Evolutionary conservation across 1,284 basidiomycete genomes (phyloP).

Genomic region (Dichomitus squalens): DNA sequence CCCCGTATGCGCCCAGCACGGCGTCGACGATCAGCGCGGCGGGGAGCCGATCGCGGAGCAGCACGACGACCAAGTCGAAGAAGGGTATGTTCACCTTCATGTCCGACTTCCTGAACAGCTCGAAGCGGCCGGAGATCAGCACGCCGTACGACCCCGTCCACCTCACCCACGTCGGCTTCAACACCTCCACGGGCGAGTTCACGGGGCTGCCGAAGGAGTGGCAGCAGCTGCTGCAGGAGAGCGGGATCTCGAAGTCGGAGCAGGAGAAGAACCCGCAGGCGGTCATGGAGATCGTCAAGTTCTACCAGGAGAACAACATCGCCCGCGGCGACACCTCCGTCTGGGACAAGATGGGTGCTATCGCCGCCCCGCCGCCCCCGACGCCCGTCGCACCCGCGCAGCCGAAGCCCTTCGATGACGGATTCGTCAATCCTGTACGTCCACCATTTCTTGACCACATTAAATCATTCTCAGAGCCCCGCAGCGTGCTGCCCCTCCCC

Average conservation of each 20-base stretch:
- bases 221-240: constrained; percentile 97
- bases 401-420: constrained; percentile 42
- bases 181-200: constrained; percentile 97
- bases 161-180: constrained; percentile 99
- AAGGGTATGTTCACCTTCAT: constrained; percentile 79
- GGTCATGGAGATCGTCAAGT: constrained; percentile 98
- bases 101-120: constrained; percentile 60
- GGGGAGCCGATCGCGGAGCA: constrained; percentile 60
- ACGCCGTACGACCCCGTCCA: constrained; percentile 99
- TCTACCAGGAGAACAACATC: constrained; percentile 85
- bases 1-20: constrained; percentile 29
- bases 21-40: constrained; percentile 32
- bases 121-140: constrained; percentile 90
- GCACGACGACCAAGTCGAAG: constrained; percentile 65
- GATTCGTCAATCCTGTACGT: constrained; percentile 55
- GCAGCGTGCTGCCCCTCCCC: constrained; percentile 51
- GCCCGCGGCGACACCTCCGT: constrained; percentile 60
- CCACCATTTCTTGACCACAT: background rate
- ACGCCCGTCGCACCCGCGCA: constrained; percentile 15
- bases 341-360: constrained; percentile 80
- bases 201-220: constrained; percentile 98
- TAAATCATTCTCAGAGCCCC: constrained; percentile 8
- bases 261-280: constrained; percentile 99
- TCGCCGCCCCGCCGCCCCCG: constrained; percentile 31
- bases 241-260: constrained; percentile 91